phyloP scores from a whole-genome alignment of 164 flowering plant species.

The Magnolia officinalis region DNA sequence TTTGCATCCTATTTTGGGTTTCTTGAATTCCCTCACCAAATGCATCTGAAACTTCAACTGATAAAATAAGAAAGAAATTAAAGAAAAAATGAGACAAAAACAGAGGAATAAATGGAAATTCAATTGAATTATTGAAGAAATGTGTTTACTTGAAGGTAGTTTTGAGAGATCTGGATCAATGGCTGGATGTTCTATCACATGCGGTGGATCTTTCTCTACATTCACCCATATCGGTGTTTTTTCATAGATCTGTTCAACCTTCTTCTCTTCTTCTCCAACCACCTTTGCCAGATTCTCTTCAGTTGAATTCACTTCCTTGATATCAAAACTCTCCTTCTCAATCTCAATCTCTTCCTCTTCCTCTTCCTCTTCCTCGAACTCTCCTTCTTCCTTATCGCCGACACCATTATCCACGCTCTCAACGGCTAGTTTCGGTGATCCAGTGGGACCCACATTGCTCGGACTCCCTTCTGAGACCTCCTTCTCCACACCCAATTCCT shows the following conservation, averaged over 20 bases:
- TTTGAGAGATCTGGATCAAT: slow-evolving; percentile 17
- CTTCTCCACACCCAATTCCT: slow-evolving; percentile 6
- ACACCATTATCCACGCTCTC: slow-evolving; percentile 14
- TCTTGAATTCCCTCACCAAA: slow-evolving; percentile 19
- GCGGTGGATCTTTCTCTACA: slow-evolving; percentile 11
- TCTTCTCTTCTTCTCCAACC: slow-evolving; percentile 6
- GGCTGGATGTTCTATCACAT: slow-evolving; percentile 5
- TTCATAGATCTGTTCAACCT: slow-evolving; percentile 3
- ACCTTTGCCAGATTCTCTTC: neutral
- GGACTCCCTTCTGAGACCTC: slow-evolving; percentile 26
- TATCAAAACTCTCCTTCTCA: slow-evolving; percentile 40
- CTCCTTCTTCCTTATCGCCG: neutral
- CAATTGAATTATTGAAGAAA: neutral
- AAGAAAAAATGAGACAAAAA: neutral
- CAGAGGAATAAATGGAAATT: neutral
- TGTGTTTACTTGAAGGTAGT: slow-evolving; percentile 29
- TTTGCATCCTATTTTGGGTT: slow-evolving; percentile 49
- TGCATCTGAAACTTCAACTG: slow-evolving; percentile 26
- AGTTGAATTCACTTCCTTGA: slow-evolving; percentile 35
- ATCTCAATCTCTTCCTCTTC: slow-evolving; percentile 19
- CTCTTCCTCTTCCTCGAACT: slow-evolving; percentile 16
- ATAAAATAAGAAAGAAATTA: neutral
- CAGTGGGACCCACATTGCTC: slow-evolving; percentile 23
- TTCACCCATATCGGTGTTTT: neutral
- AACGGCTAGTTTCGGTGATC: slow-evolving; percentile 10